Evolutionary conservation across 1,284 basidiomycete genomes (phyloP).

Genomic region (Neolentinus lepideus): DNA sequence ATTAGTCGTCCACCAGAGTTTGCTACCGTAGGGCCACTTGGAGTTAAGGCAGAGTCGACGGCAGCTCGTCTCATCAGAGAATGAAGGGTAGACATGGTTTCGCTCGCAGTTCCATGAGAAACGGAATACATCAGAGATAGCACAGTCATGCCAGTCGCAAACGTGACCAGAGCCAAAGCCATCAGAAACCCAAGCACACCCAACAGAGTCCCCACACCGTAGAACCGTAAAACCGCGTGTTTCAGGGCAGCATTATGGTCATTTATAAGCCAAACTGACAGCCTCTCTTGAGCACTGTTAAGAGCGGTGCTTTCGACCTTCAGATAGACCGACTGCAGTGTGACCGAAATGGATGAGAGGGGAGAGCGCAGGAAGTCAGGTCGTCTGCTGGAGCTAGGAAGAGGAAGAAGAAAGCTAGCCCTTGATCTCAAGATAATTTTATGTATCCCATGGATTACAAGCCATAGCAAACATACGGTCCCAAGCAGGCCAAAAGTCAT

Average conservation of each 20-base stretch:
- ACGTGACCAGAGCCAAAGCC: not conserved
- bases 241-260: not conserved
- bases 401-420: not conserved
- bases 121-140: not conserved
- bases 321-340: not conserved
- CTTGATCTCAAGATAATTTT: not conserved
- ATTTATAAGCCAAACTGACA: not conserved
- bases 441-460: not conserved
- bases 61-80: not conserved
- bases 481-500: not conserved
- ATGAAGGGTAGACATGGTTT: not conserved
- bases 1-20: not conserved
- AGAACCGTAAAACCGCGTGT: not conserved
- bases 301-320: not conserved
- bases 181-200: not conserved
- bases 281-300: not conserved
- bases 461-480: not conserved
- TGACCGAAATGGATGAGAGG: not conserved
- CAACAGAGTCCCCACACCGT: not conserved
- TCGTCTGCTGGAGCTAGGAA: not conserved
- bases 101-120: not conserved
- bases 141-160: not conserved
- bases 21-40: not conserved
- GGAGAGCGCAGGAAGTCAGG: not conserved
- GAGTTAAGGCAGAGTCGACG: not conserved